Base-by-base conservation (phyloP, 2,329 filamentous ascomycete species). In the Drechslerella stenobrocha region DNA sequence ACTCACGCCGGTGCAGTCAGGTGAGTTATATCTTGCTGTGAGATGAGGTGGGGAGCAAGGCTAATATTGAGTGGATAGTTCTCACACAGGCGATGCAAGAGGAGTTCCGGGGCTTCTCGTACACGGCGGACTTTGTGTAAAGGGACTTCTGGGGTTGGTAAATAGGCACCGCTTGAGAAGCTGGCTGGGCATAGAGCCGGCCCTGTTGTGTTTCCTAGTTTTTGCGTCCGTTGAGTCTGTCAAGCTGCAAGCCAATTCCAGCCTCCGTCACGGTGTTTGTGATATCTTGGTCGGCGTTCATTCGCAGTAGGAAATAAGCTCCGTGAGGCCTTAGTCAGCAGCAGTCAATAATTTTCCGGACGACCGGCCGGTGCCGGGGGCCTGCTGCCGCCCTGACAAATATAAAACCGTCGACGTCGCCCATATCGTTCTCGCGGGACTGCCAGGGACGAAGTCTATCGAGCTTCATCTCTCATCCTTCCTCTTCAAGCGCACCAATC, bases 61-160 rank as follows among this genome's bases (percentile, higher is more conserved):
- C 61, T 72, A 59, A 72, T 69, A 70, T 70, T 69, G 59, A 61
- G 23, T 64, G 6, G 42, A 42, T 72, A 96, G 93, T 98, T 44
- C 83, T 98, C 70, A 95, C 92, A 24, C 93, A 97, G 81, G 90
- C 90, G 42, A 97, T 97, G 91, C 93, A 98, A 80, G 93, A 98
- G 80, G 91, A 98, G 77, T 98, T 98, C 87, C 86, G 93, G 65
- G 93, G 93, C 72, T 98, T 98, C 81, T 97, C 92, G 23, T 98
- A 98, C 79, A 93, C 89, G 52, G 89, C 89, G 67, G 90, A 96
- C 77, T 95, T 95, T 78, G 87, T 87, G 70, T 91, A 77, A 80
- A 73, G 44, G 15, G n/a, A 9, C 45, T 47, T 32, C 32, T 9
- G 42, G 20, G 24, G 51, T 22, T 50, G 60, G 37, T 52, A 55